Conservation (phyloP, 805 yeast genomes). For the Torulaspora indica region DNA sequence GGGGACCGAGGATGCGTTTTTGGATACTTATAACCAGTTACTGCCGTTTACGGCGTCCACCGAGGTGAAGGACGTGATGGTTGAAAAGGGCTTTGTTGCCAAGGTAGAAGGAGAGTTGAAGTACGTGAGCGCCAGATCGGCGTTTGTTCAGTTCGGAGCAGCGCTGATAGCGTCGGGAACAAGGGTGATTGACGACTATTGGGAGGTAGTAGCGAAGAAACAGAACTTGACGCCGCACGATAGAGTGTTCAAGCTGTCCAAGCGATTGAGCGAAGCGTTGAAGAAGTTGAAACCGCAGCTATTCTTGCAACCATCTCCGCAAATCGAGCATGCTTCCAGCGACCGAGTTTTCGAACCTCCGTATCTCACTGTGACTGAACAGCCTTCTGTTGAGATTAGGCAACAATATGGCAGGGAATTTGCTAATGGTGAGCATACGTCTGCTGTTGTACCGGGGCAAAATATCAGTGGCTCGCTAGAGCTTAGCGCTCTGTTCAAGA, state of each 20-base stretch:
- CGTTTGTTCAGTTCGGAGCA: conserved; percentile 50
- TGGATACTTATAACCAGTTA: conserved; percentile 39
- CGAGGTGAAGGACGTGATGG: conserved; percentile 38
- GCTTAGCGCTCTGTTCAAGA: conserved; percentile 29
- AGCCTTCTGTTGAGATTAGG: conserved; percentile 26
- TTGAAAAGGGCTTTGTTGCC: conserved; percentile 28
- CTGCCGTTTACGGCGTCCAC: conserved; percentile 37
- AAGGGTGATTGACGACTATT: conserved; percentile 52
- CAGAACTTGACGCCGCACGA: conserved; percentile 45
- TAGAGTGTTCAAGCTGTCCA: conserved; percentile 38
- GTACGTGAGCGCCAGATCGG: conserved; percentile 41
- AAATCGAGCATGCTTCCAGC: background rate
- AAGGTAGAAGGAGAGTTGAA: conserved; percentile 21
- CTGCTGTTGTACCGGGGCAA: conserved; percentile 31
- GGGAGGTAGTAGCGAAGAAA: conserved; percentile 43
- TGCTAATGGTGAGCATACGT: conserved; percentile 26
- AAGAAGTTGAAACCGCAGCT: conserved; percentile 17
- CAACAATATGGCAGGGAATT: conserved; percentile 24
- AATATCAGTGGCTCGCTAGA: conserved; percentile 33
- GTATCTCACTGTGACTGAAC: conserved; percentile 27
- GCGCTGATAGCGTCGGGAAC: conserved; percentile 43
- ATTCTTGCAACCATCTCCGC: conserved; percentile 1
- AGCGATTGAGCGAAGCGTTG: conserved; percentile 13
- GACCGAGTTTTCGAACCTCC: conserved; percentile 22
- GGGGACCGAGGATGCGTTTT: conserved; percentile 44